phyloP scores from a whole-genome alignment of 2,329 filamentous ascomycete genomes.

The Blastomyces percursus region DNA sequence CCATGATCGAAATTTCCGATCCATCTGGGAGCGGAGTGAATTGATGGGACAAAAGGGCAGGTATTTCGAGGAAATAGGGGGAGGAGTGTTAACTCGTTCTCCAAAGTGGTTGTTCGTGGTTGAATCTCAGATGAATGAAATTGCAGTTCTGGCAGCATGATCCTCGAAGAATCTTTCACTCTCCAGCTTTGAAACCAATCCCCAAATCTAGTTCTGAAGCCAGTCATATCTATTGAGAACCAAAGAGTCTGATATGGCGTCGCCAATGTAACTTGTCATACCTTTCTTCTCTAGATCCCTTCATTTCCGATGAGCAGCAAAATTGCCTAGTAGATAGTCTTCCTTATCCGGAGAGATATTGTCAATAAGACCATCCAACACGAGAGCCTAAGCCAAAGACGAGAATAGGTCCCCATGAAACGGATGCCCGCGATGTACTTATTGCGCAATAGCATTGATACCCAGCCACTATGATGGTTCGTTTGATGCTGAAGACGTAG shows the following conservation, averaged over 20 bases:
- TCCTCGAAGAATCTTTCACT: conserved; percentile 46
- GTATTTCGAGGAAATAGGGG: conserved; percentile 54
- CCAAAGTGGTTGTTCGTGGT: conserved; percentile 51
- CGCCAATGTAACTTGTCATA: background rate
- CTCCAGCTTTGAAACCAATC: conserved; percentile 46
- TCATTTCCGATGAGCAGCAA: conserved; percentile 51
- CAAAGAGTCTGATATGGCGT: background rate
- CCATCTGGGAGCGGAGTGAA: conserved; percentile 49
- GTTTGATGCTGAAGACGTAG: conserved; percentile 48
- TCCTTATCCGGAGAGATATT: conserved; percentile 56
- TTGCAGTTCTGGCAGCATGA: conserved; percentile 47
- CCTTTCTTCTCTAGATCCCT: conserved; percentile 26
- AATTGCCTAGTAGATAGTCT: conserved; percentile 47
- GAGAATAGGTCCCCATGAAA: conserved; percentile 66
- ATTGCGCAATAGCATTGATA: conserved; percentile 67
- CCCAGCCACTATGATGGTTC: conserved; percentile 51
- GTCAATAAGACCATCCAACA: conserved; percentile 57
- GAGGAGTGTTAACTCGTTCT: conserved; percentile 60
- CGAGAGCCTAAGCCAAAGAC: conserved; percentile 57
- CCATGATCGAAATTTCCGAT: conserved; percentile 21
- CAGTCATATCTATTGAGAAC: background rate
- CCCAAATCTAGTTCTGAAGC: conserved; percentile 18
- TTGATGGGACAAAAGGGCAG: conserved; percentile 62
- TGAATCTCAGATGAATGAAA: conserved; percentile 51
- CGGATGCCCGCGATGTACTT: conserved; percentile 64